Evolutionary conservation across 2,329 filamentous ascomycete genomes (phyloP).

Genomic region (Ophiostoma sp.): DNA sequence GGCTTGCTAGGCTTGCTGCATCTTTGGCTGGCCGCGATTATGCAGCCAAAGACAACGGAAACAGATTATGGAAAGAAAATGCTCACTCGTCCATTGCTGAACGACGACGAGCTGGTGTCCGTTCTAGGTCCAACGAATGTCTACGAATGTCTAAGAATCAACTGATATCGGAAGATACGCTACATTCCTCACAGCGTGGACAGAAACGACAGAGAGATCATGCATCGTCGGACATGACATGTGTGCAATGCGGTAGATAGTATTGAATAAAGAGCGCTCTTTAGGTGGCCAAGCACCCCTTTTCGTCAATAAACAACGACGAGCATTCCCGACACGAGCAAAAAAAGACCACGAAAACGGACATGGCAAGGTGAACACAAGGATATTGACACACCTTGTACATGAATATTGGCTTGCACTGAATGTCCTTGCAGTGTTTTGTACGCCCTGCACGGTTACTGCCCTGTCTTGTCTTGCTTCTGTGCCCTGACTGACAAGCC

Average conservation of each 20-base stretch:
- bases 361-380: not conserved
- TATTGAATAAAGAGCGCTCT: not conserved
- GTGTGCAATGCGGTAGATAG: not conserved
- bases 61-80: not conserved
- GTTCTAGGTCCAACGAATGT: not conserved
- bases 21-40: not conserved
- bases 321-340: not conserved
- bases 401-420: conserved; percentile 4
- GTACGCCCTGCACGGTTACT: not conserved
- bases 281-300: not conserved
- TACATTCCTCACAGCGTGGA: not conserved
- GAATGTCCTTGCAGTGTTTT: not conserved
- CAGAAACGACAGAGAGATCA: not conserved
- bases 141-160: not conserved
- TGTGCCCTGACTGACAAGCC: not conserved
- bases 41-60: not conserved
- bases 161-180: too few relatives aligned
- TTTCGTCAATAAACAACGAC: not conserved
- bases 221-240: not conserved
- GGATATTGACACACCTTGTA: not conserved
- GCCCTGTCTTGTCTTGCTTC: not conserved
- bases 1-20: not conserved
- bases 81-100: not conserved
- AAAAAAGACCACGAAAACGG: not conserved
- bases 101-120: not conserved